Percentiles rank a stretch among this genome's conserved stretches.
phyloP scores from a whole-genome alignment of 441 rosid genomes.

The Pelargonium citronellum region DNA sequence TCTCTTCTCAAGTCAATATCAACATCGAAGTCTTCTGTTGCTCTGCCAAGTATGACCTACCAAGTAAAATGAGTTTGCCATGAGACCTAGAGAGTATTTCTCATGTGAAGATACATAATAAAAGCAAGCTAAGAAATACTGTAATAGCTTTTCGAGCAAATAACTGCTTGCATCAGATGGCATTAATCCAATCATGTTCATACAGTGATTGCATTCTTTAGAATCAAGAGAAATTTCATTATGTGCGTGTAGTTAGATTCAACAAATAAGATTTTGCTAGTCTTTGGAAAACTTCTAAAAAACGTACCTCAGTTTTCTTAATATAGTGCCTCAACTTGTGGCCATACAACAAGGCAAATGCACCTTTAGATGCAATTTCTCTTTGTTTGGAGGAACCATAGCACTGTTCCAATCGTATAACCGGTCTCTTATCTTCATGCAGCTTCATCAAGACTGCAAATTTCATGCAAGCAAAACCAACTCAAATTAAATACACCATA shows the following conservation, averaged over 20 bases:
- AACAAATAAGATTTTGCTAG: too few relatives aligned
- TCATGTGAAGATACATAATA: neutral
- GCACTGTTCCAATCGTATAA: slow-evolving; percentile 76
- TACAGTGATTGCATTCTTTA: too few relatives aligned
- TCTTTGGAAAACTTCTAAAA: neutral
- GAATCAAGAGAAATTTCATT: too few relatives aligned
- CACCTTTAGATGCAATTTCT: slow-evolving; percentile 66
- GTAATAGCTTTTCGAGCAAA: too few relatives aligned
- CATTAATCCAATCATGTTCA: too few relatives aligned
- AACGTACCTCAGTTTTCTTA: slow-evolving; percentile 70
- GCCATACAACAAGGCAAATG: slow-evolving; percentile 72
- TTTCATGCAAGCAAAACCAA: slow-evolving; percentile 12
- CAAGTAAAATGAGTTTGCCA: too few relatives aligned
- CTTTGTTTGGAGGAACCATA: slow-evolving; percentile 65
- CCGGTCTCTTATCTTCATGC: slow-evolving; percentile 50
- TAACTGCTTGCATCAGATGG: too few relatives aligned
- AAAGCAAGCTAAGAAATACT: neutral
- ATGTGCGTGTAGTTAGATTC: too few relatives aligned
- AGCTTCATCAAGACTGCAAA: slow-evolving; percentile 22
- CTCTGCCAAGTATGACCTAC: slow-evolving; percentile 28
- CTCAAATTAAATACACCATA: slow-evolving; percentile 11
- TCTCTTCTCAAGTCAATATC: slow-evolving; percentile 26
- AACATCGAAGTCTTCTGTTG: slow-evolving; percentile 15
- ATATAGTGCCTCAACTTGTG: slow-evolving; percentile 74
- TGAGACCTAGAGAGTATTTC: neutral